Evolutionary conservation across 495 filamentous ascomycete species (phyloP).

Genomic region (Hypoxylon intermedium): DNA sequence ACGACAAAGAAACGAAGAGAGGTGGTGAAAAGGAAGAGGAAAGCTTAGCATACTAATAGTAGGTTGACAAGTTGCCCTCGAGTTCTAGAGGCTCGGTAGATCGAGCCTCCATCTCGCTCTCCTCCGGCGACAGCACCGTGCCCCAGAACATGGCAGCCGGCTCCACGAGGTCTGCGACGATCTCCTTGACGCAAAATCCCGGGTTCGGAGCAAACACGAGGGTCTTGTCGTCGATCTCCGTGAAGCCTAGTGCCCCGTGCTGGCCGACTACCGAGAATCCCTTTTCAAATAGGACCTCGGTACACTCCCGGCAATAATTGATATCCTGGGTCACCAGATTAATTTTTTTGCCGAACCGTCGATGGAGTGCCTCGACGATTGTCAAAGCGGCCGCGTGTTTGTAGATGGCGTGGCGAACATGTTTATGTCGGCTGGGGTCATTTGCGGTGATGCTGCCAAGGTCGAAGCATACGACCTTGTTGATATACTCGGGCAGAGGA

Average conservation of each 20-base stretch:
- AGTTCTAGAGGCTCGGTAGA: neutral
- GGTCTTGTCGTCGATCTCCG: conserved; percentile 25
- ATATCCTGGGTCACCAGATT: conserved; percentile 23
- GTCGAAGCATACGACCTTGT: conserved; percentile 31
- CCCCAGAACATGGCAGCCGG: conserved; percentile 34
- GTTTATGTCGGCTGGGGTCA: neutral
- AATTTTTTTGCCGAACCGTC: conserved; percentile 15
- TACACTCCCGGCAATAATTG: conserved; percentile 12
- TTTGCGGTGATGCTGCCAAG: conserved; percentile 25
- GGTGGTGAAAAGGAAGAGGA: neutral
- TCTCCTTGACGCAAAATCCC: conserved; percentile 25
- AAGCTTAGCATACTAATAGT: conserved; percentile 12
- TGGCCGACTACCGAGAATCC: conserved; percentile 23
- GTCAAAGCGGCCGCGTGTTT: conserved; percentile 15
- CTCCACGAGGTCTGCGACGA: conserved; percentile 24
- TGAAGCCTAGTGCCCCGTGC: conserved; percentile 21
- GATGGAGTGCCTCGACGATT: conserved; percentile 5
- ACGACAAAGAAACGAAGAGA: neutral
- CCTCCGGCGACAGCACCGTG: conserved; percentile 10
- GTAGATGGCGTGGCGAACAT: conserved; percentile 3
- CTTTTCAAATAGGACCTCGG: conserved; percentile 5
- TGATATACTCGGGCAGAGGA: conserved; percentile 18
- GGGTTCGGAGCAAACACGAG: conserved; percentile 26
- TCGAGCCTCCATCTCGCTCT: neutral
- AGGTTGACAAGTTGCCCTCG: neutral